Base-by-base conservation (phyloP, 305 asterid species). In the Solanum aculeatissimum region DNA sequence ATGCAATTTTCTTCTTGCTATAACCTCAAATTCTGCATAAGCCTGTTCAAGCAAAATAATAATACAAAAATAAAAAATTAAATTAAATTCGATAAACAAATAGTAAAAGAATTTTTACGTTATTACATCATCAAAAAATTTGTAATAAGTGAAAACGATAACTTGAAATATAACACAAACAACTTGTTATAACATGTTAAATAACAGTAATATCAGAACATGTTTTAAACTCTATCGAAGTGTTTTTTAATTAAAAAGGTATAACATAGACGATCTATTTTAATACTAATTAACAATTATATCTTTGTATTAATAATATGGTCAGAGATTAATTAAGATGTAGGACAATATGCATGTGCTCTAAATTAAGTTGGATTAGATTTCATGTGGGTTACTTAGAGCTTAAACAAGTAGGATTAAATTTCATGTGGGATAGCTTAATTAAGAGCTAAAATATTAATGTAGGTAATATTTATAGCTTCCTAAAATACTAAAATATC, bases 271-370 rank as follows among this genome's bases (percentile, higher is more conserved):
- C 40, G 6, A 4, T 35, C 40, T 35, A 35, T 7, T 0, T 57
- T 57, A 21, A 14, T 74, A 14, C 4, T n/a, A n/a, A n/a, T n/a
- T n/a, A 72, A n/a, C 79, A 84, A 80, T 27, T 40, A 40, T 82
- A 71, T 23, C n/a, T 87, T 84, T 83, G 82, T 45, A n/a, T 81
- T 71, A 69, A 53, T 70, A 80, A 88, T 85, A 88, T 85, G 89
- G 82, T 60, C 57, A 77, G 82, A 70, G 83, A 62, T 63, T 23
- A 81, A 84, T 77, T 16, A 84, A 84, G 83, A 72, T 14, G 70
- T 84, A 70, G 87, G 89, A 40, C 85, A 91, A 90, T 85, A 90
- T 87, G 90, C 91, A 78, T 79, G 84, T 89, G 85, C 84, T 88
- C 84, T 53, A 16, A 78, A 78, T 18, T n/a, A 53, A 78, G 66